Evolutionary conservation across 1,139 yeast genomes (phyloP).

Genomic region (Debaryomyces nepalensis): DNA sequence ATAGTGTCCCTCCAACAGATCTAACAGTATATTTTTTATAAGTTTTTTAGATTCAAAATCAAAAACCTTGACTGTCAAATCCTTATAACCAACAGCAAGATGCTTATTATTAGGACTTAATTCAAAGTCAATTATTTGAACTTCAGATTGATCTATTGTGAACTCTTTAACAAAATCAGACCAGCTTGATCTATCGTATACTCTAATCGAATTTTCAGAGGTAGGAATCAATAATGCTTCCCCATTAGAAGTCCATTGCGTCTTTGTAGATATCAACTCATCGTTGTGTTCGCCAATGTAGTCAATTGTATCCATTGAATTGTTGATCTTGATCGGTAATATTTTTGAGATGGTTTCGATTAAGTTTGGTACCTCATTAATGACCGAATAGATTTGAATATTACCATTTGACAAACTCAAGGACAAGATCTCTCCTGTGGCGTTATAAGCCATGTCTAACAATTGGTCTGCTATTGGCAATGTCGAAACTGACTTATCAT

Average conservation of each 20-base stretch:
- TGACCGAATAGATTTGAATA: conserved; percentile 65
- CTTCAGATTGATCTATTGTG: conserved; percentile 27
- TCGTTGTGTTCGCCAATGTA: conserved; percentile 42
- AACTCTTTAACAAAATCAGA: conserved; percentile 15
- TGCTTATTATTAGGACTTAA: conserved; percentile 66
- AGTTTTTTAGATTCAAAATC: conserved; percentile 32
- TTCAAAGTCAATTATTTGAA: conserved; percentile 52
- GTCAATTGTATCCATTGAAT: conserved; percentile 44
- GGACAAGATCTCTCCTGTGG: conserved; percentile 61
- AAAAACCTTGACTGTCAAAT: conserved; percentile 61
- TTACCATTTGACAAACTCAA: conserved; percentile 62
- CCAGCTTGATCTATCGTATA: conserved; percentile 44
- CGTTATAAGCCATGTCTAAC: conserved; percentile 64
- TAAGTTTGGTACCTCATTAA: conserved; percentile 43
- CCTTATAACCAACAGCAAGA: conserved; percentile 58
- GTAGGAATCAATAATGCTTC: conserved; percentile 54
- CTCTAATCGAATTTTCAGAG: conserved; percentile 34
- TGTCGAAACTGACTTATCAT: conserved; percentile 34
- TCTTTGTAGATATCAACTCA: conserved; percentile 40
- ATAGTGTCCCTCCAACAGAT: conserved; percentile 8
- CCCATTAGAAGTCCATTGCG: conserved; percentile 54
- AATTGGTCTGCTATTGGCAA: conserved; percentile 58
- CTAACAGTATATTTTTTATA: conserved; percentile 10
- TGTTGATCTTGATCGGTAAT: conserved; percentile 39
- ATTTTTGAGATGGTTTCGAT: conserved; percentile 47